These are phyloP conservation scores for Coniophora puteana DNA, from an alignment of 1,284 basidiomycete species.

Conservation along the genomic window DNA sequence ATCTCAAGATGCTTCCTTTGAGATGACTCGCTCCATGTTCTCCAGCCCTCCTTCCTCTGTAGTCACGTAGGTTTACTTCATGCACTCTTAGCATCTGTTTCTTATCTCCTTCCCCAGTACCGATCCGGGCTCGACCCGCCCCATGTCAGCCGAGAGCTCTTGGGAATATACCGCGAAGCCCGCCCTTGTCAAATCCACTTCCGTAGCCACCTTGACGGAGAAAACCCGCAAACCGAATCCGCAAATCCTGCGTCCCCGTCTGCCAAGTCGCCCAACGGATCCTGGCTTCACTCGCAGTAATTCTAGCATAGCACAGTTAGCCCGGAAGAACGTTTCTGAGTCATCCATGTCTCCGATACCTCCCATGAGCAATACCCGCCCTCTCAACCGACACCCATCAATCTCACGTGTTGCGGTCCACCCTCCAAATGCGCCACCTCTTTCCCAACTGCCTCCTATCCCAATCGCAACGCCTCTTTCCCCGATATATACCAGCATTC, in stretches of 20 bases:
- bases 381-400: slow-evolving; percentile 38
- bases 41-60: slow-evolving; percentile 16
- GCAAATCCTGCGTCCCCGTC: slow-evolving; percentile 1
- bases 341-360: slow-evolving; percentile 5
- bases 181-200: slow-evolving; percentile 7
- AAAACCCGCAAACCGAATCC: slow-evolving; percentile 1
- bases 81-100: neutral
- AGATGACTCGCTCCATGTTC: slow-evolving; percentile 24
- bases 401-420: slow-evolving; percentile 31
- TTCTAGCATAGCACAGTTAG: slow-evolving; percentile 1
- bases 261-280: slow-evolving; percentile 5
- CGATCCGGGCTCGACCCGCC: neutral
- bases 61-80: no score
- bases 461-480: no score
- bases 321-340: slow-evolving; percentile 1
- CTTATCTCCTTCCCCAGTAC: neutral
- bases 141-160: neutral
- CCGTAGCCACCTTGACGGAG: slow-evolving; percentile 10
- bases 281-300: slow-evolving; percentile 2
- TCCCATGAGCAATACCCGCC: slow-evolving; percentile 24
- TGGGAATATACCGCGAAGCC: slow-evolving; percentile 4
- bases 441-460: slow-evolving; percentile 38
- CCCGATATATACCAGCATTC: no score
- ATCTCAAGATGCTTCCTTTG: slow-evolving; percentile 32
- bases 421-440: slow-evolving; percentile 44